Conservation (phyloP, 2,329 filamentous ascomycete genomes). For the Diaporthe longicolla region DNA sequence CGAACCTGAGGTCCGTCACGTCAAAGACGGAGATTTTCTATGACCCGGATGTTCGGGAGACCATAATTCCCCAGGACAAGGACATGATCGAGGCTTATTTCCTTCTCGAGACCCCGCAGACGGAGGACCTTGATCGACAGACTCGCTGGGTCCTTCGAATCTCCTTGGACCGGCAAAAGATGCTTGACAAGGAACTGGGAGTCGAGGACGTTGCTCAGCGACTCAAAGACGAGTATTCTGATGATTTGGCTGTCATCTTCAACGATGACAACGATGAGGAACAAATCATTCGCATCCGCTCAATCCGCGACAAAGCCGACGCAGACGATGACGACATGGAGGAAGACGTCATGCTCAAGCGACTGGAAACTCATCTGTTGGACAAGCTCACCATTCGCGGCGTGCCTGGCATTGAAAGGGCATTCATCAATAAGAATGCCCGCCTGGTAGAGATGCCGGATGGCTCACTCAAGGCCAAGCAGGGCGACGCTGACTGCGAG, state of each 20-base stretch:
- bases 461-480: constrained; percentile 81
- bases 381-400: constrained; percentile 93
- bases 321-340: constrained; percentile 78
- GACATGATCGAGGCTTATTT: constrained; percentile 99
- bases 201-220: constrained; percentile 91
- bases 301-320: constrained; percentile 77
- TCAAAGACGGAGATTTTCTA: constrained; percentile 97
- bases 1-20: constrained; percentile 91
- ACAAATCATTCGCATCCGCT: constrained; percentile 92
- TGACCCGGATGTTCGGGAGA: constrained; percentile 89
- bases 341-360: constrained; percentile 93
- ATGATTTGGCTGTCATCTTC: constrained; percentile 92
- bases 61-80: constrained; percentile 86
- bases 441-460: constrained; percentile 77
- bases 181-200: constrained; percentile 93
- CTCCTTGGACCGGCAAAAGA: constrained; percentile 90
- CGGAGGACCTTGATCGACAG: constrained; percentile 76
- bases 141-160: constrained; percentile 97
- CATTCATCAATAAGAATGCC: constrained; percentile 89
- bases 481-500: constrained; percentile 80
- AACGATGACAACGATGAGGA: constrained; percentile 98
- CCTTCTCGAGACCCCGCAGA: constrained; percentile 80
- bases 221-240: constrained; percentile 90
- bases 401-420: constrained; percentile 88
- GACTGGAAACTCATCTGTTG: constrained; percentile 90